Percentiles rank a stretch among this genome's conserved stretches.
These are phyloP conservation scores for Wickerhamomyces chambardii DNA, from an alignment of 805 yeast species.

Conservation along the genomic window DNA sequence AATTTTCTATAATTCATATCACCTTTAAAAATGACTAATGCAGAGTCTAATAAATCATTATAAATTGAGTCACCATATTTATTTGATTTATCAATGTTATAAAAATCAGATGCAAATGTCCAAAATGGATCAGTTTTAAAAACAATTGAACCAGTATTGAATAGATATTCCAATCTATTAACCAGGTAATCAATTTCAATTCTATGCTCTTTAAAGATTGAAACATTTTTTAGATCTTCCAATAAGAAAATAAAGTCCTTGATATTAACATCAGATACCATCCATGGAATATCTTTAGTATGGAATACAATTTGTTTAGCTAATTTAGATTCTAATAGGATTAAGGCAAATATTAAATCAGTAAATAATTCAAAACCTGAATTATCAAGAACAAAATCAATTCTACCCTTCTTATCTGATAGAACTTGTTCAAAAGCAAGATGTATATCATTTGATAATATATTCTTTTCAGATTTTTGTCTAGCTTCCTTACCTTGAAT, in stretches of 20 bases:
- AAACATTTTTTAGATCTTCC: slow-evolving; percentile 41
- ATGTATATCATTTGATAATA: slow-evolving; percentile 67
- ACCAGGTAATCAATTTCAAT: slow-evolving; percentile 40
- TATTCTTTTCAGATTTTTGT: slow-evolving; percentile 70
- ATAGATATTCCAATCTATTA: slow-evolving; percentile 32
- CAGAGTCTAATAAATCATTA: slow-evolving; percentile 50
- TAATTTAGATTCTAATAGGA: slow-evolving; percentile 63
- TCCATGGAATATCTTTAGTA: slow-evolving; percentile 91
- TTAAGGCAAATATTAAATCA: slow-evolving; percentile 60
- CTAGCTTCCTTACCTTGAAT: slow-evolving; percentile 89
- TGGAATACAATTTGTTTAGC: slow-evolving; percentile 64
- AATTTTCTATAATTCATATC: slow-evolving; percentile 93
- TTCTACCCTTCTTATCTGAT: slow-evolving; percentile 24
- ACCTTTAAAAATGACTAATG: slow-evolving; percentile 82
- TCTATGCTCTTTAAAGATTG: slow-evolving; percentile 38
- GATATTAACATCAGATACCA: slow-evolving; percentile 92
- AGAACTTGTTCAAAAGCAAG: slow-evolving; percentile 46
- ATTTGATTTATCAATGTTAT: slow-evolving; percentile 53
- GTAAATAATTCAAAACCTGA: slow-evolving; percentile 93
- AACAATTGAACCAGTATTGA: slow-evolving; percentile 35
- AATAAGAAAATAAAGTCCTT: slow-evolving; percentile 62
- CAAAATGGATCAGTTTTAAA: slow-evolving; percentile 68
- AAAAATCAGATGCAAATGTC: slow-evolving; percentile 74
- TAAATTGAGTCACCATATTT: slow-evolving; percentile 53
- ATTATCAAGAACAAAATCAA: slow-evolving; percentile 85